phyloP scores from a whole-genome alignment of 306 rosid genomes.

The Ormosia semicastrata region DNA sequence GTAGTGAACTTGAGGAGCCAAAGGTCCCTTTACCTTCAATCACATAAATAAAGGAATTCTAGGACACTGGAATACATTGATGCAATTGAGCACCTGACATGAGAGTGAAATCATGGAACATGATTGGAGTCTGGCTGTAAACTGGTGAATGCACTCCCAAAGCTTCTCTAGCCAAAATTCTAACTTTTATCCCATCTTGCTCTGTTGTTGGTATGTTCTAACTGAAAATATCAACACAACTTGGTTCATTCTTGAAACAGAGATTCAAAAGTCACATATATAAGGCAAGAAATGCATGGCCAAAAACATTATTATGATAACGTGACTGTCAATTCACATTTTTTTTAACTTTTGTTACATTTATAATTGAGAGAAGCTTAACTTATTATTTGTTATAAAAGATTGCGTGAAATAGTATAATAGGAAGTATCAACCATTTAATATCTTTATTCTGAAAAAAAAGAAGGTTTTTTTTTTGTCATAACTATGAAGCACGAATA shows the following conservation, averaged over 20 bases:
- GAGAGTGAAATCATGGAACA: constrained; percentile 50
- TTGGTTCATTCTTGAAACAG: constrained; percentile 60
- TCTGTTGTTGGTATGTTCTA: constrained; percentile 44
- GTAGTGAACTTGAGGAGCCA: constrained; percentile 23
- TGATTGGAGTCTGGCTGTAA: constrained; percentile 52
- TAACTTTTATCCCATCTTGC: constrained; percentile 59
- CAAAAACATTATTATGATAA: too few species aligned
- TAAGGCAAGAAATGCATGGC: too few species aligned
- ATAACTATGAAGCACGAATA: too few species aligned
- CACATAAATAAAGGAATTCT: constrained; percentile 56
- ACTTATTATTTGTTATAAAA: too few species aligned
- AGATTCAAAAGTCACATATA: background rate
- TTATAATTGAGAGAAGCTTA: too few species aligned
- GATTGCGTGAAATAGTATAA: too few species aligned
- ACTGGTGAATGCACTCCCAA: constrained; percentile 48
- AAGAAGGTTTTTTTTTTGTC: too few species aligned
- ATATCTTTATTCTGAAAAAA: too few species aligned
- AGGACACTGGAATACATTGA: constrained; percentile 47
- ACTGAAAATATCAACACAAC: constrained; percentile 45
- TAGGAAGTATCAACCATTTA: too few species aligned
- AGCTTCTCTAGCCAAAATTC: constrained; percentile 63
- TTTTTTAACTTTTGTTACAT: too few species aligned
- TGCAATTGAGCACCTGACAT: constrained; percentile 45
- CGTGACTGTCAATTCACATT: too few species aligned
- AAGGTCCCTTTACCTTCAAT: constrained; percentile 62